Evolutionary conservation across 1,139 yeast genomes (phyloP), one percentile per base, ranked within the genome.

Genomic region (Nakaseomyces uthaithaninus): DNA sequence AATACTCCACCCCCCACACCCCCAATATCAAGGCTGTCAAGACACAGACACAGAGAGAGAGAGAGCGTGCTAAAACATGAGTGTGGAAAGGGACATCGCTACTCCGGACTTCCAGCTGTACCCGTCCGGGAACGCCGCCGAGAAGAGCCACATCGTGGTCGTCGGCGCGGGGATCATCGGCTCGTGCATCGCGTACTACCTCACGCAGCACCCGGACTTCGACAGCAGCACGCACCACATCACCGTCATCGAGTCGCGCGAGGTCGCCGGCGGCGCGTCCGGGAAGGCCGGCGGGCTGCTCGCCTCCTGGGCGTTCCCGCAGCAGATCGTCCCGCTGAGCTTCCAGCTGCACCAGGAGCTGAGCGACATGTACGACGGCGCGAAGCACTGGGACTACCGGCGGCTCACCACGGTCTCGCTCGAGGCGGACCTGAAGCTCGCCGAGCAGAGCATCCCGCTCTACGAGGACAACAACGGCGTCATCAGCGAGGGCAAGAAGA

Each of bases 81-180:
- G 16, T 8, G 6, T 25, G 11, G 35, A 31, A 3, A 31, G 24
- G 25, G 35, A 12, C 4, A 31, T 31, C 20, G n/a, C 35, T n/a
- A 31, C 35, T 6, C 35, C 35, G 11, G 35, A 31, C 20, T 31
- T 31, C 14, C 25, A 31, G 16, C 11, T 31, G 10, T 31, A 31
- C 26, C 81, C 85, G 10, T 72, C 81, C 1, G 80, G 76, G 26
- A 70, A 66, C 43, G 75, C 75, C 39, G 62, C 72, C 49, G 82
- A 77, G 27, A 79, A 80, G 55, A 72, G 74, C 17, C 87, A 81
- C 55, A 80, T 80, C 39, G 71, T 80, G 42, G 78, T 82, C 33
- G 86, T 80, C 22, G 96, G 96, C 15, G 98, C 95, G 0, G 98
- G 98, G 20, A 89, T 91, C 53, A 82, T 91, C 31, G 98, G 98